phyloP scores from a whole-genome alignment of 2,329 filamentous ascomycete genomes.

The Aureobasidium sp. region DNA sequence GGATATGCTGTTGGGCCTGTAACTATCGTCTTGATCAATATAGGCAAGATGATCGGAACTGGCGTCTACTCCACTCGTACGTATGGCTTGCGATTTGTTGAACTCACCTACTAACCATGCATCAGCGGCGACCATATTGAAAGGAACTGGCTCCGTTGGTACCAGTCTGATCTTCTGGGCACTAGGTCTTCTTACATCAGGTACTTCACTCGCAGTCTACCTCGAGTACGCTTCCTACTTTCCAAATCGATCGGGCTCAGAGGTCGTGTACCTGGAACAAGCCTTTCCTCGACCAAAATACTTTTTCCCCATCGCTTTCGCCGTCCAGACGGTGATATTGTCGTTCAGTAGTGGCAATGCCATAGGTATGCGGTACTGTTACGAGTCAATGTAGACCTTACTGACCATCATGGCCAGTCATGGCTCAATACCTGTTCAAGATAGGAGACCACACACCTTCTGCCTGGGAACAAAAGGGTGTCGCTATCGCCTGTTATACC shows the following conservation, averaged over 20 bases:
- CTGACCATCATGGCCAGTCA: constrained; percentile 31
- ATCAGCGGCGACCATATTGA: constrained; percentile 52
- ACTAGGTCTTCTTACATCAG: constrained; percentile 28
- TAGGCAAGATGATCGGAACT: constrained; percentile 57
- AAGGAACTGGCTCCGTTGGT: constrained; percentile 55
- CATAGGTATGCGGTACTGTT: constrained; percentile 37
- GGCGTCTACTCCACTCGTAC: constrained; percentile 59
- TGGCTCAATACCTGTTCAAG: constrained; percentile 57
- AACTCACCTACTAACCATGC: background rate
- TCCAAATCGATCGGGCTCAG: constrained; percentile 57
- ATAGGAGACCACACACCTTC: constrained; percentile 46
- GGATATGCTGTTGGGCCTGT: constrained; percentile 52
- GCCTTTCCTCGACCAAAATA: constrained; percentile 58
- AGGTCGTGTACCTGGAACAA: constrained; percentile 64
- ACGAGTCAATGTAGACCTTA: constrained; percentile 17
- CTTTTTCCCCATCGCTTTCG: constrained; percentile 58
- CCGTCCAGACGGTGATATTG: constrained; percentile 55
- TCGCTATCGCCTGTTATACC: constrained; percentile 58
- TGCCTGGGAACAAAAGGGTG: constrained; percentile 60
- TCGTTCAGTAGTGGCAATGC: constrained; percentile 62
- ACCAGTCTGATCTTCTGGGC: constrained; percentile 52
- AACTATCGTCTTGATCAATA: constrained; percentile 54
- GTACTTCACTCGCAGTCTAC: constrained; percentile 51
- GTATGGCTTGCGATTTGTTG: constrained; percentile 22
- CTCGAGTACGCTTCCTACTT: constrained; percentile 60